Evolutionary conservation across 1,284 basidiomycete genomes (phyloP).

Genomic region (Fomitiporia mediterranea): DNA sequence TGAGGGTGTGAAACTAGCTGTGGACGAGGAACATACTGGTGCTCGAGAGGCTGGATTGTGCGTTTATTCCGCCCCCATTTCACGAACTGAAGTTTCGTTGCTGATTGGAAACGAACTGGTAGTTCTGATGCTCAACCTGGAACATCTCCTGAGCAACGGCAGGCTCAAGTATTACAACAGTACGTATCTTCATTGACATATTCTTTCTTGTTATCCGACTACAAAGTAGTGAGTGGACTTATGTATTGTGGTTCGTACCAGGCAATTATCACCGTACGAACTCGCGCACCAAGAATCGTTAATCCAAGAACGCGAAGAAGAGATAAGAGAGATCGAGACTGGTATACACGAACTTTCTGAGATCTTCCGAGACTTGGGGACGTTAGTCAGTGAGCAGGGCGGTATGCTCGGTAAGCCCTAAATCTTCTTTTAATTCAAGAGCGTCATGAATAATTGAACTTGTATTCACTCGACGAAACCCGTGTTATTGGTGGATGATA

Average conservation of each 20-base stretch:
- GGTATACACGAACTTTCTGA: conserved; percentile 97
- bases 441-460: background rate
- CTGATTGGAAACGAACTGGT: conserved; percentile 2
- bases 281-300: conserved; percentile 95
- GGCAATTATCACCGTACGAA: conserved; percentile 81
- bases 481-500: conserved; percentile 32
- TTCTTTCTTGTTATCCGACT: conserved; percentile 1
- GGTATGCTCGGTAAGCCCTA: conserved; percentile 90
- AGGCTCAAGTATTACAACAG: conserved; percentile 65
- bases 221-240: background rate
- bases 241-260: conserved; percentile 18
- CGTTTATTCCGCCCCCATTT: background rate
- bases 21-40: conserved; percentile 68
- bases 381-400: conserved; percentile 92
- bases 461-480: background rate
- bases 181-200: conserved; percentile 22
- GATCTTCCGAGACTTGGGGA: conserved; percentile 96
- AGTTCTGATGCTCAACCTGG: conserved; percentile 34
- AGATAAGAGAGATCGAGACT: conserved; percentile 95
- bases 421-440: conserved; percentile 18
- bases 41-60: conserved; percentile 30
- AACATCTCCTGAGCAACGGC: conserved; percentile 50
- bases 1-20: conserved; percentile 71
- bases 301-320: conserved; percentile 91
- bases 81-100: background rate